Evolutionary conservation across 345 rosid genomes (phyloP).

Genomic region (Citrus mangshanensis): DNA sequence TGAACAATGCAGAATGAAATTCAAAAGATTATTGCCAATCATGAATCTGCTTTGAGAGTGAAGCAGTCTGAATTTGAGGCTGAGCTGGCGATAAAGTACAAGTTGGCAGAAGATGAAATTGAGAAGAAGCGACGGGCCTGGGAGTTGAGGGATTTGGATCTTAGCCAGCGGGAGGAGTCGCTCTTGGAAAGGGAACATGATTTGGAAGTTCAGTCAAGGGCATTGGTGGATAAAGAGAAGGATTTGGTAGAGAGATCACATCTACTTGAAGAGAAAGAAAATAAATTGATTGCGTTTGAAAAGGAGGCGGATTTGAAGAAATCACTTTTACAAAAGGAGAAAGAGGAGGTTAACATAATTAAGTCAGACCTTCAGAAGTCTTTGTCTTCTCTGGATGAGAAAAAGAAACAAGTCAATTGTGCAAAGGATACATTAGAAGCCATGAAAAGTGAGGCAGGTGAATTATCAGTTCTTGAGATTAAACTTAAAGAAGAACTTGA

Average conservation of each 20-base stretch:
- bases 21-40: slow-evolving; percentile 58
- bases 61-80: slow-evolving; percentile 75
- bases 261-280: slow-evolving; percentile 62
- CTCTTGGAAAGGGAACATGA: slow-evolving; percentile 78
- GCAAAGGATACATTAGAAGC: slow-evolving; percentile 71
- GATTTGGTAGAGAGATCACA: slow-evolving; percentile 53
- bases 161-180: slow-evolving; percentile 61
- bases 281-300: slow-evolving; percentile 41
- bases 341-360: slow-evolving; percentile 50
- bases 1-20: slow-evolving; percentile 52
- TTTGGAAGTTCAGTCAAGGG: slow-evolving; percentile 56
- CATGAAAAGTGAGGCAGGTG: slow-evolving; percentile 72
- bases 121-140: slow-evolving; percentile 86
- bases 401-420: slow-evolving; percentile 56
- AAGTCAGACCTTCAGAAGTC: slow-evolving; percentile 67
- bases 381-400: slow-evolving; percentile 60
- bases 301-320: slow-evolving; percentile 45
- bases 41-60: slow-evolving; percentile 52
- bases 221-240: slow-evolving; percentile 64
- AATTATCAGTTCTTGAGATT: slow-evolving; percentile 66
- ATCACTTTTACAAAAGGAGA: slow-evolving; percentile 50
- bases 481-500: slow-evolving; percentile 97
- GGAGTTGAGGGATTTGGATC: slow-evolving; percentile 88
- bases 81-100: slow-evolving; percentile 61
- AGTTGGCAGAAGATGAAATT: slow-evolving; percentile 75